These are phyloP conservation scores for Tolypocladium inflatum DNA, from an alignment of 2,329 filamentous ascomycete species.

Conservation along the genomic window DNA sequence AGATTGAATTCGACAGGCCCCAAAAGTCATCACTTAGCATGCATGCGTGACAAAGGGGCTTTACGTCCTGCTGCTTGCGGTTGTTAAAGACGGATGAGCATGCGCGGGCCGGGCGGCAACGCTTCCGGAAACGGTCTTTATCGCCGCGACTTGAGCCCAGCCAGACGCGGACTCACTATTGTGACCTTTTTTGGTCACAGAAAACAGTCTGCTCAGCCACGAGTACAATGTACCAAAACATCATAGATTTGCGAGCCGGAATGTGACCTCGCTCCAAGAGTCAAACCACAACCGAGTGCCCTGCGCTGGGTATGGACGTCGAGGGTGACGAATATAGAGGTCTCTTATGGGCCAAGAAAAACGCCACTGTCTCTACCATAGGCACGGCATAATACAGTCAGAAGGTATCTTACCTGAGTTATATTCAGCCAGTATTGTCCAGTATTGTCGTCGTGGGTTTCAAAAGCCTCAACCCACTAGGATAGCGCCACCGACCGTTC, in stretches of 20 bases:
- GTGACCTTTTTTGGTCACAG: too few species aligned
- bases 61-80: background rate
- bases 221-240: background rate
- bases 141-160: background rate
- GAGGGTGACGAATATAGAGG: background rate
- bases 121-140: background rate
- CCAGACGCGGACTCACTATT: too few species aligned
- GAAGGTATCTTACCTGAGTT: too few species aligned
- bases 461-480: background rate
- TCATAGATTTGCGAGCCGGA: background rate
- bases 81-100: background rate
- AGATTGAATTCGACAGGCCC: background rate
- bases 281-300: too few species aligned
- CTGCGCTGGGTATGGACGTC: too few species aligned
- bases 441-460: background rate
- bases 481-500: background rate
- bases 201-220: background rate
- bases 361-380: background rate
- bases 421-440: background rate
- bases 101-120: background rate
- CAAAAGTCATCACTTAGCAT: background rate
- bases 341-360: background rate
- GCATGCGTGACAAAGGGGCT: background rate
- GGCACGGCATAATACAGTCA: too few species aligned
- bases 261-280: background rate